Evolutionary conservation across 2,329 filamentous ascomycete species (phyloP), one percentile per base, ranked within the genome.

Genomic region (Nigrospora sphaerica): DNA sequence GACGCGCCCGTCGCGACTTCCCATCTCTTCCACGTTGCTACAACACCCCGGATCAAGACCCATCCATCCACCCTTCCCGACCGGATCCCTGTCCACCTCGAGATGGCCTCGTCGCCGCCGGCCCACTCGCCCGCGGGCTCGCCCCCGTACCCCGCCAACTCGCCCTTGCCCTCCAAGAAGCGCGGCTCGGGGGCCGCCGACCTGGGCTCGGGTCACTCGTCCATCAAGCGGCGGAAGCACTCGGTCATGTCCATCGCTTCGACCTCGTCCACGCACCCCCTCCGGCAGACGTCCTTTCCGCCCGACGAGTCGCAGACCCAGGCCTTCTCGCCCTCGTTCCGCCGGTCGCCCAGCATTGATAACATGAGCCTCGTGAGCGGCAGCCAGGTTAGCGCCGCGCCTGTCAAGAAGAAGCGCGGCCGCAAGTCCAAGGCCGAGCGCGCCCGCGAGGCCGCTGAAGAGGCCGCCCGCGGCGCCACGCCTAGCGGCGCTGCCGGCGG

Each of bases 271-370:
- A 71, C 77, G 0, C 85, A 88, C 53, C 85, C 85, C 2, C 78
- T 93, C 2, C 85, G 88, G 35, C 86, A 90, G 59, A 91, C 88
- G 5, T 89, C 86, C 0, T 93, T 90, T 59, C 85, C 86, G 0
- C 86, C 86, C 23, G 83, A 81, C 48, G 71, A 79, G 48, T 50
- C 56, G 1, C 48, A 53, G 6, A 32, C 46, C 18, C 54, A 52
- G 45, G 66, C 65, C 32, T 65, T 72, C 18, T 80, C 78, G 3
- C 74, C 78, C 0, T 75, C 75, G 36, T 71, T 66, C 52, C 73
- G 73, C 16, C 78, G 84, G 14, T 87, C 83, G 0, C 85, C 85
- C 0, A 86, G 81, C 2, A 71, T 82, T 43, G 83, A 86, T 48
- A 74, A 68, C 10, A 69, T 72, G 46, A 82, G 77, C 34, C 69